phyloP scores from a whole-genome alignment of 177 flowering plant genomes.

The Vitis hybrid region DNA sequence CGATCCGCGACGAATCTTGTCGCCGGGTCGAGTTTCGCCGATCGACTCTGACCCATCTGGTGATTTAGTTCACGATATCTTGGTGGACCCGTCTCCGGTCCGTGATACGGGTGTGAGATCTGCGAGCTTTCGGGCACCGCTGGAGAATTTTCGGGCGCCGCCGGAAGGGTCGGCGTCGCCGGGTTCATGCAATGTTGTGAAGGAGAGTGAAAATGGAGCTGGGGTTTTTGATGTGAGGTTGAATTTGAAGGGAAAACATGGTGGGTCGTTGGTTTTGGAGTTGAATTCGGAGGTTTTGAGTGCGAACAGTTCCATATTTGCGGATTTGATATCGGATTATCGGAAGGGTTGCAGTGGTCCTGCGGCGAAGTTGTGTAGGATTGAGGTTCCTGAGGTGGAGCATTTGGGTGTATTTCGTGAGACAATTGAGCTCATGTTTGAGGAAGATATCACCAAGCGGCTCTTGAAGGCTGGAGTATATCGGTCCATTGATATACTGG shows the following conservation, averaged over 20 bases:
- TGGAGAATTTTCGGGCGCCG: constrained; percentile 9
- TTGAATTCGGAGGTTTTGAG: constrained; percentile 62
- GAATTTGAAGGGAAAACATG: constrained; percentile 70
- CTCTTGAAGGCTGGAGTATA: constrained; percentile 65
- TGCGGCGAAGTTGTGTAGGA: constrained; percentile 41
- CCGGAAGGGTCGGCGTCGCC: constrained; percentile 5
- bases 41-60: constrained; percentile 51
- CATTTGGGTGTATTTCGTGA: constrained; percentile 61
- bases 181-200: neutral
- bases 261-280: constrained; percentile 66
- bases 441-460: constrained; percentile 44
- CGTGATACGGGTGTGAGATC: constrained; percentile 4
- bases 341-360: constrained; percentile 18
- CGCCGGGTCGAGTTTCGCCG: constrained; percentile 94
- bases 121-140: constrained; percentile 16
- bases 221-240: constrained; percentile 67
- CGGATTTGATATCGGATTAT: constrained; percentile 47
- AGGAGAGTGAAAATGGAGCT: constrained; percentile 10
- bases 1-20: constrained; percentile 64
- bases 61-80: constrained; percentile 10
- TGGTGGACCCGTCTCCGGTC: constrained; percentile 4
- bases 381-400: constrained; percentile 83
- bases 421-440: constrained; percentile 90
- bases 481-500: constrained; percentile 72
- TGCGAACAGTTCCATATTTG: constrained; percentile 62